Evolutionary conservation across 1,284 basidiomycete species (phyloP).

Genomic region (Rhodotorula glutinis): DNA sequence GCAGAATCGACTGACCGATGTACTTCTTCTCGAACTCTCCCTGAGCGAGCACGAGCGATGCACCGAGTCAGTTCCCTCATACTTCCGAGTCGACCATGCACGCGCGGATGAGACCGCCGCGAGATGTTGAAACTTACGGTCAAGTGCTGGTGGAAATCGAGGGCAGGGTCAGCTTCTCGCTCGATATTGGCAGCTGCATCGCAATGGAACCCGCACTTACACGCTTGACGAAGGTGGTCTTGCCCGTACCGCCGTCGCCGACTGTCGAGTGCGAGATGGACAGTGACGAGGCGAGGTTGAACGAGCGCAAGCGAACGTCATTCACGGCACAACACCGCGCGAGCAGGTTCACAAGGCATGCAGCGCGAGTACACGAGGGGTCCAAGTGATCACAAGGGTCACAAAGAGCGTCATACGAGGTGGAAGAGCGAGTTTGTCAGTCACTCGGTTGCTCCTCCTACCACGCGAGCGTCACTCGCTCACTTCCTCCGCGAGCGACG

Average conservation of each 20-base stretch:
- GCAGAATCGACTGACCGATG: constrained; percentile 65
- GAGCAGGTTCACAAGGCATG: too few relatives aligned
- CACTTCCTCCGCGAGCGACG: background rate
- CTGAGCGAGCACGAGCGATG: background rate
- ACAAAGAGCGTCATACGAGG: background rate
- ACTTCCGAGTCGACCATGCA: too few relatives aligned
- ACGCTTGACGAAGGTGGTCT: constrained; percentile 92
- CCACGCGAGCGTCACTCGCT: background rate
- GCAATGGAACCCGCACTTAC: constrained; percentile 51
- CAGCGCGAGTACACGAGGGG: background rate
- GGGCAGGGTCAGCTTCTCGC: constrained; percentile 31
- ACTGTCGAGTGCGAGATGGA: constrained; percentile 14
- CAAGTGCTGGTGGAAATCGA: constrained; percentile 67
- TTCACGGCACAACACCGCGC: background rate
- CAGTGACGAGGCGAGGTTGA: constrained; percentile 2
- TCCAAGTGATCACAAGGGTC: too few relatives aligned
- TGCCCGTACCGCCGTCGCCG: constrained; percentile 41
- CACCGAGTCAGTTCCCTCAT: background rate
- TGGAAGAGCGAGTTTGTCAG: constrained; percentile 3
- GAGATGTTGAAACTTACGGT: constrained; percentile 55
- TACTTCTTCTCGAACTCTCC: constrained; percentile 99
- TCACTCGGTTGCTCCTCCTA: constrained; percentile 3
- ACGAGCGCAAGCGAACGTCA: constrained; percentile 7
- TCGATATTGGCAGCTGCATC: too few relatives aligned
- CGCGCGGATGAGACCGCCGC: too few relatives aligned